Conservation (phyloP, 2,329 filamentous ascomycete species). For the Huntiella abstrusa region DNA sequence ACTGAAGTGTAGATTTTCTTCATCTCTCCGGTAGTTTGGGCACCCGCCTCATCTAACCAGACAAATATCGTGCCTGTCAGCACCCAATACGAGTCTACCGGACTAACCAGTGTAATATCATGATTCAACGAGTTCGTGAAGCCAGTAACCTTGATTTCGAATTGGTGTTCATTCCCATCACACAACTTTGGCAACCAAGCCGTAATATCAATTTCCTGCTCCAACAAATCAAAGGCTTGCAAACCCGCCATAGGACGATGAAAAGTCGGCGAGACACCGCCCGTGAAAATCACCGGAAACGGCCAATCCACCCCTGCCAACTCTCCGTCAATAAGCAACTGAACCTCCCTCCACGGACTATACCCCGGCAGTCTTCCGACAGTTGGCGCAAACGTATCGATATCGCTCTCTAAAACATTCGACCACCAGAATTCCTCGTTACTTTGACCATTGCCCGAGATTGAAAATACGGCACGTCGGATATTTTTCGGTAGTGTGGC, state of each 20-base stretch:
- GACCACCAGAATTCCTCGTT: slow-evolving; percentile 75
- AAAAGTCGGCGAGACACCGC: slow-evolving; percentile 56
- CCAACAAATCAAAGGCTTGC: slow-evolving; percentile 59
- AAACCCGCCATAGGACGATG: slow-evolving; percentile 64
- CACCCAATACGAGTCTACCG: slow-evolving; percentile 38
- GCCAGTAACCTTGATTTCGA: slow-evolving; percentile 48
- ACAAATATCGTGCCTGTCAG: slow-evolving; percentile 64
- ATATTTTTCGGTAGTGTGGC: slow-evolving; percentile 46
- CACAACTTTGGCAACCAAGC: slow-evolving; percentile 53
- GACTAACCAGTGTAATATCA: slow-evolving; percentile 24
- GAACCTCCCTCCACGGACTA: slow-evolving; percentile 61
- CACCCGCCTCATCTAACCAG: slow-evolving; percentile 40
- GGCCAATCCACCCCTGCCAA: slow-evolving; percentile 65
- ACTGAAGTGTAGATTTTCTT: not conserved
- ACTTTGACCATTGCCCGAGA: slow-evolving; percentile 60
- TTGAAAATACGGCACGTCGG: slow-evolving; percentile 50
- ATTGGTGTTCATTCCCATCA: slow-evolving; percentile 44
- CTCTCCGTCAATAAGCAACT: slow-evolving; percentile 52
- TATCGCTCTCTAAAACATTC: slow-evolving; percentile 48
- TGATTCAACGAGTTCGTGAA: slow-evolving; percentile 34
- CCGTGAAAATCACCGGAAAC: slow-evolving; percentile 67
- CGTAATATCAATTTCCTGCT: slow-evolving; percentile 68
- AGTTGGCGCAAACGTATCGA: slow-evolving; percentile 35
- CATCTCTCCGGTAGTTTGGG: slow-evolving; percentile 31
- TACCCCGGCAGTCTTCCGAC: slow-evolving; percentile 43